A percentile compares a stretch with the other conserved stretches of the same genome.
These are phyloP conservation scores for Volutella citrinella DNA, from an alignment of 2,329 filamentous ascomycete species.

Conservation along the genomic window DNA sequence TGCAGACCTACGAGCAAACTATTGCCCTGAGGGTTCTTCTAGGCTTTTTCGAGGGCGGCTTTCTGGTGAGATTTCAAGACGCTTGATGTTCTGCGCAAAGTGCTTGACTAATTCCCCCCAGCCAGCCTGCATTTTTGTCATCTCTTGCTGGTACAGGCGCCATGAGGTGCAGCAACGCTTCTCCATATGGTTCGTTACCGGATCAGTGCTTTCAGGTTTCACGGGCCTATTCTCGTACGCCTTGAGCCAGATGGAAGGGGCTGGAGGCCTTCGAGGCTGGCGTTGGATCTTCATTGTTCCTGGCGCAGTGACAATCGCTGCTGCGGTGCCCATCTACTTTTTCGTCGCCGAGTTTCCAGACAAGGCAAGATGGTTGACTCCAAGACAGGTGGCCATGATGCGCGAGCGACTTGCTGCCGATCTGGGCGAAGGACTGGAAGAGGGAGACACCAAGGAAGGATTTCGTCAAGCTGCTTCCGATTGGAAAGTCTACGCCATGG, in stretches of 20 bases:
- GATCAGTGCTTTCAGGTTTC: no score
- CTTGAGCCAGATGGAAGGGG: constrained; percentile 1
- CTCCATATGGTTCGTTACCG: no score
- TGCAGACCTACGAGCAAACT: constrained; percentile 2
- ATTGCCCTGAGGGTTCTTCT: constrained; percentile 1
- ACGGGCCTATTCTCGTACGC: no score
- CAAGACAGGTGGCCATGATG: not conserved
- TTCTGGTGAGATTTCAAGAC: no score
- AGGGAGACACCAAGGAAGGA: not conserved
- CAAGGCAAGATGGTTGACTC: not conserved
- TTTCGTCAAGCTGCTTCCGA: not conserved
- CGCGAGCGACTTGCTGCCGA: not conserved
- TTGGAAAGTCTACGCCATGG: constrained; percentile 1
- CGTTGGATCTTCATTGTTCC: constrained; percentile 5
- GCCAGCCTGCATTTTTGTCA: no score
- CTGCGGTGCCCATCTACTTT: not conserved
- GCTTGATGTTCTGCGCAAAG: no score
- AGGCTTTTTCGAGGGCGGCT: constrained; percentile 6
- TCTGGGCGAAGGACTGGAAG: not conserved
- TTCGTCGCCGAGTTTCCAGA: constrained; percentile 1
- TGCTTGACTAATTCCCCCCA: no score
- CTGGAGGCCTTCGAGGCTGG: not conserved
- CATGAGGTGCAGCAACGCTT: no score
- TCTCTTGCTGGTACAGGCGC: no score
- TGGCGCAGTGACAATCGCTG: not conserved